Conservation (phyloP, 371 early-diverging fungal species). For the Mucor mucedo region DNA sequence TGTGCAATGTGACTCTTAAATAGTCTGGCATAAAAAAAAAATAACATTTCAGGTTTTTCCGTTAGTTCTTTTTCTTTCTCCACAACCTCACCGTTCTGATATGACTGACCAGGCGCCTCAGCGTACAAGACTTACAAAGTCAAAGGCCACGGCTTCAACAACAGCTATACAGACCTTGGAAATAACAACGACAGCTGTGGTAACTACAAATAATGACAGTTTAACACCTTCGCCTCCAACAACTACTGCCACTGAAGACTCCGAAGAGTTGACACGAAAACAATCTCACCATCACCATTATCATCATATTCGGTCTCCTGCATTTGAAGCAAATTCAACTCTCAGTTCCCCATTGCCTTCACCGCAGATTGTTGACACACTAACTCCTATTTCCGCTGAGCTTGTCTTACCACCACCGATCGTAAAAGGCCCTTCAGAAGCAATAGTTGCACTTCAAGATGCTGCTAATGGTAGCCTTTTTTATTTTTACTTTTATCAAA, state of each 20-base stretch:
- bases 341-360: slow-evolving; percentile 31
- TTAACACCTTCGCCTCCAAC: slow-evolving; percentile 2
- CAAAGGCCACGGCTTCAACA: slow-evolving; percentile 46
- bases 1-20: not conserved
- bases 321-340: slow-evolving; percentile 26
- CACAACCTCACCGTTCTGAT: not conserved
- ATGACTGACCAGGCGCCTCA: slow-evolving; percentile 36
- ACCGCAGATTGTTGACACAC: slow-evolving; percentile 29
- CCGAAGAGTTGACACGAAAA: slow-evolving; percentile 22
- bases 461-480: slow-evolving; percentile 43
- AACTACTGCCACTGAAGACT: slow-evolving; percentile 4
- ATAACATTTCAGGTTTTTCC: slow-evolving; percentile 7
- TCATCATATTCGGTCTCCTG: slow-evolving; percentile 42
- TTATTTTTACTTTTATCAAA: not conserved
- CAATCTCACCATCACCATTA: slow-evolving; percentile 43
- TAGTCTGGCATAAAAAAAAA: not conserved
- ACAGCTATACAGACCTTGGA: slow-evolving; percentile 51
- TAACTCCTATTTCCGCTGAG: slow-evolving; percentile 20
- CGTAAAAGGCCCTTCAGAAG: slow-evolving; percentile 45
- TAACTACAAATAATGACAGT: slow-evolving; percentile 8
- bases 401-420: slow-evolving; percentile 38
- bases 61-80: slow-evolving; percentile 6
- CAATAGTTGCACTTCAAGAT: slow-evolving; percentile 52
- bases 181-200: slow-evolving; percentile 51
- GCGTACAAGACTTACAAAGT: slow-evolving; percentile 38